Base-by-base conservation (phyloP, 2,329 filamentous ascomycete genomes). In the Alternaria tenuissima region DNA sequence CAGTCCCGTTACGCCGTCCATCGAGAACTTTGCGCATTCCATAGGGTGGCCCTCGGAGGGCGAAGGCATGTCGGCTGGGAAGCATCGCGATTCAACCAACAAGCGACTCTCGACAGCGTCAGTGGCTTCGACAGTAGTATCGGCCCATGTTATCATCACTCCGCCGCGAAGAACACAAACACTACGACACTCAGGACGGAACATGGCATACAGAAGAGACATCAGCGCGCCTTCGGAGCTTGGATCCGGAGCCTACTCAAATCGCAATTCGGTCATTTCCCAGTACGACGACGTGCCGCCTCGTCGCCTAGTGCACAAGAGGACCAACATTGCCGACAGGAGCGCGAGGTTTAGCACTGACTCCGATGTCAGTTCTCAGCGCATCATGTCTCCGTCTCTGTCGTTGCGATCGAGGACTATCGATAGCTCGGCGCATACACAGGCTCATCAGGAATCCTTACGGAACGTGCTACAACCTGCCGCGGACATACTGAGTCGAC, bases 141-240 rank as follows among this genome's bases (percentile, higher is more conserved):
- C 86, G 75, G 86, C 84, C 12, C 80, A 85, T 69, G 84, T 88
- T 30, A 81, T 87, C 44, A 79, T 84, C 18, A 80, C 81, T 16
- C 81, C 83, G 4, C 82, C 80, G 39, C 80, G 79, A 61, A 76
- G 79, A 38, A 79, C 74, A 53, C 74, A 69, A 26, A 82, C 80
- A 1, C 73, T 88, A 52, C 83, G 86, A 52, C 86, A 87, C 68
- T 82, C 82, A 6, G 83, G 81, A 46, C 87, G 84, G 72, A 84
- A 84, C 60, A 72, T 80, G 57, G 85, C 85, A 3, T 75, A 86
- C 36, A 81, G 83, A 20, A 81, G 80, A 52, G 81, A 80, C 47
- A 55, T 65, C 28, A 72, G 69, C 56, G 73, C 73, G 7, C 66
- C 74, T 5, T 61, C 70, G 7, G 71, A 73, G 9, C 81, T 80